Evolutionary conservation across 2,329 filamentous ascomycete species (phyloP).

Genomic region (Biscogniauxia marginata): DNA sequence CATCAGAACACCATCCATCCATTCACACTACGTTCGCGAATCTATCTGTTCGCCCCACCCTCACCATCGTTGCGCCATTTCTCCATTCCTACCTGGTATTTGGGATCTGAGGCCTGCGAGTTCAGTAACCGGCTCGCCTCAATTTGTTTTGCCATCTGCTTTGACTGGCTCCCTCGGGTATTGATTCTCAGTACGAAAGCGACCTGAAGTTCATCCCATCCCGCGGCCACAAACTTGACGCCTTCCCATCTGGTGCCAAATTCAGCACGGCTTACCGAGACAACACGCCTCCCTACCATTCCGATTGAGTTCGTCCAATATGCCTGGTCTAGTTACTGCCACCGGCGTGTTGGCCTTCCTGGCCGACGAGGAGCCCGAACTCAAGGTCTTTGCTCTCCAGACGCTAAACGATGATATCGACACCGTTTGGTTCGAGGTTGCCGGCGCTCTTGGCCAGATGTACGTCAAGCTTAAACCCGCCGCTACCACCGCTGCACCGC

Average conservation of each 20-base stretch:
- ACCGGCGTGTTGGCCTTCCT: slow-evolving; percentile 94
- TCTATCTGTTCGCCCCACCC: too few relatives aligned
- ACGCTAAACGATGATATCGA: slow-evolving; percentile 96
- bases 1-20: neutral
- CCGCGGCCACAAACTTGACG: too few relatives aligned
- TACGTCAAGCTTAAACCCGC: slow-evolving; percentile 39
- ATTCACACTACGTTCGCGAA: too few relatives aligned
- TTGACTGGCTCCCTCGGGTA: too few relatives aligned
- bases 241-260: neutral
- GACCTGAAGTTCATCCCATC: too few relatives aligned
- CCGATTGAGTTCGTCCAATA: slow-evolving; percentile 43
- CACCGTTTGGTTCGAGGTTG: slow-evolving; percentile 96
- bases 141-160: too few relatives aligned
- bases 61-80: too few relatives aligned
- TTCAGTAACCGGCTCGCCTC: too few relatives aligned
- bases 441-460: slow-evolving; percentile 90
- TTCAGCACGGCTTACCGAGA: neutral
- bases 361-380: slow-evolving; percentile 87
- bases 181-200: too few relatives aligned
- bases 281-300: too few relatives aligned
- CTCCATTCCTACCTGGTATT: too few relatives aligned
- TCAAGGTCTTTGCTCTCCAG: slow-evolving; percentile 93
- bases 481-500: slow-evolving; percentile 7
- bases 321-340: slow-evolving; percentile 93
- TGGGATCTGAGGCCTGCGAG: too few relatives aligned